Evolutionary conservation across 345 rosid species (phyloP).

Genomic region (Erysimum cheiranthoides): DNA sequence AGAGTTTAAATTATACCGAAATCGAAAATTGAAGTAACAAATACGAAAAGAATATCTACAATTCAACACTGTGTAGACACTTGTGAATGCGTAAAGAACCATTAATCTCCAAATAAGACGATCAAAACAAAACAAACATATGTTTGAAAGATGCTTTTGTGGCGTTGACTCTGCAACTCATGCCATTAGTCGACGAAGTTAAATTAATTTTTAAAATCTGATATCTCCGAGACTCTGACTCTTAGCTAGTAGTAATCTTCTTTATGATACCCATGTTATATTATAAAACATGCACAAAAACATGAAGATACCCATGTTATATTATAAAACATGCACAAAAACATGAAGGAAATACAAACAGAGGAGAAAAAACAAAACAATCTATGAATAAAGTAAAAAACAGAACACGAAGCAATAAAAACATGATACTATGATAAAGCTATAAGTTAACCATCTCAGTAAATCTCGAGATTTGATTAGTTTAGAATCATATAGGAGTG

Average conservation of each 20-base stretch:
- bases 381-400: too few relatives aligned
- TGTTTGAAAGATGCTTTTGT: slow-evolving; percentile 20
- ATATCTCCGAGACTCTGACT: too few relatives aligned
- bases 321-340: too few relatives aligned
- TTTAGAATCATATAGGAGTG: not conserved
- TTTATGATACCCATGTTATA: too few relatives aligned
- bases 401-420: too few relatives aligned
- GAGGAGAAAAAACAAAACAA: too few relatives aligned
- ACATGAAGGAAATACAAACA: too few relatives aligned
- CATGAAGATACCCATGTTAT: too few relatives aligned
- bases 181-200: slow-evolving; percentile 35
- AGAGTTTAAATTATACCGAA: not conserved
- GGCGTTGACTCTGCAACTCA: slow-evolving; percentile 37
- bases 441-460: slow-evolving; percentile 5
- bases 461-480: slow-evolving; percentile 6
- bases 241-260: too few relatives aligned
- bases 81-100: slow-evolving; percentile 29
- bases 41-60: slow-evolving; percentile 36
- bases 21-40: slow-evolving; percentile 3
- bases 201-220: too few relatives aligned
- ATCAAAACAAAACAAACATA: slow-evolving; percentile 2
- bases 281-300: too few relatives aligned
- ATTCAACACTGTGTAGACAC: not conserved
- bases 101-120: not conserved
- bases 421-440: too few relatives aligned